Evolutionary conservation across 1,284 basidiomycete genomes (phyloP).

Genomic region (Irpex sp.): DNA sequence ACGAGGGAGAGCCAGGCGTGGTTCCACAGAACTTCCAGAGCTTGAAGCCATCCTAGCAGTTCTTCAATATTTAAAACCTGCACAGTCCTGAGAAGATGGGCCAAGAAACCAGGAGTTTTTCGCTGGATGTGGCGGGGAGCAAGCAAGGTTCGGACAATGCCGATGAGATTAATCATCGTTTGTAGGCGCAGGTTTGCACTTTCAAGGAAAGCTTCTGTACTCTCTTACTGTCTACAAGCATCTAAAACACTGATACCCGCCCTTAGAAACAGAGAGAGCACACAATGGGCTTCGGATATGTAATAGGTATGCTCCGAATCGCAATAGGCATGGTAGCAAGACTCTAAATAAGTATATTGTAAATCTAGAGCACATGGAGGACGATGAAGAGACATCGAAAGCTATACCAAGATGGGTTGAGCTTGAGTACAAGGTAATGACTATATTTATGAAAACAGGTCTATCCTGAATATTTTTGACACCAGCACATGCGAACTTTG

Average conservation of each 20-base stretch:
- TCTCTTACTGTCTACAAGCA: not conserved
- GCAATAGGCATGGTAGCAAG: not conserved
- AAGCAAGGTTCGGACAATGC: not conserved
- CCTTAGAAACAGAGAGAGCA: not conserved
- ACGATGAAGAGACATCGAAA: conserved; percentile 75
- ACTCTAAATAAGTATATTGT: not conserved
- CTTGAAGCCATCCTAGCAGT: not conserved
- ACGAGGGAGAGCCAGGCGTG: not conserved
- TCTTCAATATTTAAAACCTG: not conserved
- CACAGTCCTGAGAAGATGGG: not conserved
- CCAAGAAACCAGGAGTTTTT: not conserved
- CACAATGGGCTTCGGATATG: conserved; percentile 18
- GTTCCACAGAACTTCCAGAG: not conserved
- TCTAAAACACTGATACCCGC: not conserved
- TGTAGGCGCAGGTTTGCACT: not conserved
- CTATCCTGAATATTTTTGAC: not conserved
- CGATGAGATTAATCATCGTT: not conserved
- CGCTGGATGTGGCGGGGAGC: not conserved
- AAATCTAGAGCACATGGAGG: conserved; percentile 87
- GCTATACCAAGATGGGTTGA: conserved; percentile 86
- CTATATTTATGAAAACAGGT: not conserved
- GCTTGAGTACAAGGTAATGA: conserved; percentile 62
- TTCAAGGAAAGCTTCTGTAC: not conserved
- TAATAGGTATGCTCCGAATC: conserved; percentile 16
- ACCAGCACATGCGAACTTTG: conserved; percentile 82